Base-by-base conservation (phyloP, 345 rosid species). In the Bruguiera gymnorhiza region DNA sequence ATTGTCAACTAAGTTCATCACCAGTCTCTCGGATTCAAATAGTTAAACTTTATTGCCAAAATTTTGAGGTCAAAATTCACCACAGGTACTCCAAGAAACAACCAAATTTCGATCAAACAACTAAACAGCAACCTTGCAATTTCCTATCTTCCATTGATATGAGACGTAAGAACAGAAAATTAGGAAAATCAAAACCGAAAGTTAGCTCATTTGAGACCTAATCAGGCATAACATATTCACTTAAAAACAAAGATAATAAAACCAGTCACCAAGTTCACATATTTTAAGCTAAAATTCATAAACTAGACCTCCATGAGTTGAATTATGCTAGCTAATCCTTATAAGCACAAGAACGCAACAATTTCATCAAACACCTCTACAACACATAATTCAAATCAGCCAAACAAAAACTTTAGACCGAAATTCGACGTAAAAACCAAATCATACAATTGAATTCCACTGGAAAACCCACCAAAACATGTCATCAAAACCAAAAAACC, bases 251-350 rank as follows among this genome's bases (percentile, higher is more conserved):
- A 24, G 30, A 50, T 3, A 13, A 13, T 3, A 43, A 13, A 43
- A 43, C 50, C 15, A 21, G 26, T 37, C 57, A 18, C 61, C 54
- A 55, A 65, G 62, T 43, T 65, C 62, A 50, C 43, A 43, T 46
- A 16, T 43, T 32, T 46, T 21, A 31, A 30, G 46, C 57, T 34
- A 61, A 69, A 30, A 29, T 24, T 56, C 16, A 56, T 9, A 10
- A 5, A 24, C 18, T 56, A 56, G 16, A 24, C 30, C 60, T 18
- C n/a, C 60, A 23, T 60, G 5, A 55, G 31, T 36, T 63, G 31
- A 56, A 63, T 53, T 20, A 29, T 11, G 46, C 11, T 26, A 71
- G 20, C 23, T 32, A 71, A 39, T 63, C 43, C 32, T 63, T 19
- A 36, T 36, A 37, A 32, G 62, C 15, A 37, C 36, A 19, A 15